Percentiles rank a stretch among this genome's conserved stretches.
phyloP scores from a whole-genome alignment of 2,329 filamentous ascomycete genomes.

The Talaromyces sp. region DNA sequence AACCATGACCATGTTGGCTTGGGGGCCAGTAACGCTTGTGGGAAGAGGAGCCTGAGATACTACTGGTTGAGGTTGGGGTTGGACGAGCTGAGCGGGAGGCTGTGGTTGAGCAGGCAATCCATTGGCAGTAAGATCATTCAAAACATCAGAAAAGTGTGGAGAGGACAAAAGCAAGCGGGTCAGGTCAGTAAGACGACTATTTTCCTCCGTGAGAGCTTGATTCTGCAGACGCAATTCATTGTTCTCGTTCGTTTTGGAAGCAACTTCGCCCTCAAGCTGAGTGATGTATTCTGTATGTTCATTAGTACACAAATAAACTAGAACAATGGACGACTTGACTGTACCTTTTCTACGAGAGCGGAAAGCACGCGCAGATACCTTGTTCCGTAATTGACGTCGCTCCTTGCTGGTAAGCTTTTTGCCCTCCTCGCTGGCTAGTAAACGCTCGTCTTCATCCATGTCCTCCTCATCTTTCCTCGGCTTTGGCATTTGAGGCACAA shows the following conservation, averaged over 20 bases:
- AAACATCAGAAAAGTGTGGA: slow-evolving; percentile 74
- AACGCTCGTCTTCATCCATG: slow-evolving; percentile 95
- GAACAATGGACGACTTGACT: slow-evolving; percentile 23
- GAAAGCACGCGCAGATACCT: slow-evolving; percentile 96
- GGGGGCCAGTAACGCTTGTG: slow-evolving; percentile 52
- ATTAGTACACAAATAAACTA: neutral
- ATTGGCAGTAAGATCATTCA: slow-evolving; percentile 64
- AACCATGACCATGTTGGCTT: slow-evolving; percentile 73
- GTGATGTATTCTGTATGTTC: slow-evolving; percentile 78
- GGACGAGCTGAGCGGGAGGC: slow-evolving; percentile 28
- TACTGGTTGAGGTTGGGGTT: slow-evolving; percentile 36
- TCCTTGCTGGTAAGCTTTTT: slow-evolving; percentile 99
- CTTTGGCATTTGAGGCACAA: slow-evolving; percentile 63
- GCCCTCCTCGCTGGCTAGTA: slow-evolving; percentile 92
- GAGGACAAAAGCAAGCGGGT: slow-evolving; percentile 78
- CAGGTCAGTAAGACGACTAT: slow-evolving; percentile 70
- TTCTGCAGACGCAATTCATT: slow-evolving; percentile 77
- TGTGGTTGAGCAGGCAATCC: slow-evolving; percentile 41
- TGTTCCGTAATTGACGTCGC: slow-evolving; percentile 93
- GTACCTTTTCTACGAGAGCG: slow-evolving; percentile 96
- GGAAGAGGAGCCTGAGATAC: slow-evolving; percentile 39
- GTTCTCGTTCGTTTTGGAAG: slow-evolving; percentile 75
- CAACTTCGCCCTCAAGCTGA: slow-evolving; percentile 86
- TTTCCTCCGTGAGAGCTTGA: slow-evolving; percentile 75
- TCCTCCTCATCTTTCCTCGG: slow-evolving; percentile 93